Percentiles rank a stretch among this genome's conserved stretches.
Conservation (phyloP, 2,329 filamentous ascomycete species). For the Beauveria varroae region DNA sequence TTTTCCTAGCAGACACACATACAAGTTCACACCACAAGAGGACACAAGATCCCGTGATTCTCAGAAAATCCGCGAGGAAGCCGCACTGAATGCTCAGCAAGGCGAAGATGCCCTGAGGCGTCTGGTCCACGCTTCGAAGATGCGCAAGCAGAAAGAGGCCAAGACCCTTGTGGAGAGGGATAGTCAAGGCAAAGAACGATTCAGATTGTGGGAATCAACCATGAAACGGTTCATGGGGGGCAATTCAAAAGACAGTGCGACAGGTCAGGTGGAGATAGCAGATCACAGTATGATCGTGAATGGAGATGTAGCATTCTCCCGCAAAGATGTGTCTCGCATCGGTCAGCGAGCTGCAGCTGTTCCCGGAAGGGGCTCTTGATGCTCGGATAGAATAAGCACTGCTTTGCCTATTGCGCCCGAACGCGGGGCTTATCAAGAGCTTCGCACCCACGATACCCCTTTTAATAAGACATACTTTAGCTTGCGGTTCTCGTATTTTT, state of each 20-base stretch:
- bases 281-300: slow-evolving; percentile 61
- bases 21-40: slow-evolving; percentile 49
- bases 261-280: slow-evolving; percentile 43
- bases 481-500: background rate
- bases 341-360: slow-evolving; percentile 30
- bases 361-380: slow-evolving; percentile 1
- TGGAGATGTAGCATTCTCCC: slow-evolving; percentile 42
- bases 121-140: slow-evolving; percentile 54
- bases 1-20: slow-evolving; percentile 59
- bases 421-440: background rate
- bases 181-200: slow-evolving; percentile 44
- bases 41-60: slow-evolving; percentile 41
- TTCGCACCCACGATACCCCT: background rate
- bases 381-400: background rate
- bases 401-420: background rate
- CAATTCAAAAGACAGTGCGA: slow-evolving; percentile 23
- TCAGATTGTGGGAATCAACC: slow-evolving; percentile 52
- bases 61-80: slow-evolving; percentile 52
- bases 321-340: slow-evolving; percentile 45
- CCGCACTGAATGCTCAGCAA: slow-evolving; percentile 51
- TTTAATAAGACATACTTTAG: background rate
- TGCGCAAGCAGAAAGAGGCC: slow-evolving; percentile 57
- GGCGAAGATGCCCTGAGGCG: slow-evolving; percentile 54
- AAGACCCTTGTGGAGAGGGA: slow-evolving; percentile 48
- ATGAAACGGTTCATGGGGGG: slow-evolving; percentile 47